Base-by-base conservation (phyloP, 306 rosid species). In the Argentina anserina region DNA sequence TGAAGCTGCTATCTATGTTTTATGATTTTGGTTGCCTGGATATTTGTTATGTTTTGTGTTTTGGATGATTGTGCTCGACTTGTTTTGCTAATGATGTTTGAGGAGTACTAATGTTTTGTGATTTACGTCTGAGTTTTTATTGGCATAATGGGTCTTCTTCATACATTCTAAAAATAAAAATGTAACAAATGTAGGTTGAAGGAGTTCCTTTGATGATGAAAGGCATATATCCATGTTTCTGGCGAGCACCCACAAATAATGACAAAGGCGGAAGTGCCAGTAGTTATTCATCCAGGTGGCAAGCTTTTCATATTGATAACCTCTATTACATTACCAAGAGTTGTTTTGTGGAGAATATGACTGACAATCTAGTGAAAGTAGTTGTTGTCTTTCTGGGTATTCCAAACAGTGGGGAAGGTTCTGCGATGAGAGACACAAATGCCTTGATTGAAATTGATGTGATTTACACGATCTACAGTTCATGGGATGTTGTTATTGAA, bases 211-310 rank as follows among this genome's bases (percentile, higher is more conserved):
- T 94, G 73, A 78, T 89, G 84, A 82, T 53, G 39, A 87, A 88
- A 64, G 97, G 98, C 42, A 72, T 94, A 77, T 55, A 80, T 20
- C 98, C 98, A 76, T 81, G 92, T 85, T 91, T 94, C 80, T 94
- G 96, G 97, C 84, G 97, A 75, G 98, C 98, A 62, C 87, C 97
- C 13, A 94, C 81, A 0, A 97, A 94, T 71, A 94, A 94, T 28
- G 98, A 94, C 78, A 94, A 89, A 75, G 98, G 98, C 2, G 98
- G 98, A 67, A 88, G 64, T 3, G 17, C 72, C 25, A 15, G 18
- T 70, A 94, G 98, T 83, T 86, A 94, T 79, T 78, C 83, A 36
- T 82, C 94, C 55, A 81, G 29, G 75, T 94, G 98, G 98, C 90
- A 91, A 82, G 87, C 87, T 78, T 89, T 94, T 72, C 78, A 80